Percentiles rank a stretch among this genome's conserved stretches.
Evolutionary conservation across 2,329 filamentous ascomycete species (phyloP).

Genomic region (Beauveria australis): DNA sequence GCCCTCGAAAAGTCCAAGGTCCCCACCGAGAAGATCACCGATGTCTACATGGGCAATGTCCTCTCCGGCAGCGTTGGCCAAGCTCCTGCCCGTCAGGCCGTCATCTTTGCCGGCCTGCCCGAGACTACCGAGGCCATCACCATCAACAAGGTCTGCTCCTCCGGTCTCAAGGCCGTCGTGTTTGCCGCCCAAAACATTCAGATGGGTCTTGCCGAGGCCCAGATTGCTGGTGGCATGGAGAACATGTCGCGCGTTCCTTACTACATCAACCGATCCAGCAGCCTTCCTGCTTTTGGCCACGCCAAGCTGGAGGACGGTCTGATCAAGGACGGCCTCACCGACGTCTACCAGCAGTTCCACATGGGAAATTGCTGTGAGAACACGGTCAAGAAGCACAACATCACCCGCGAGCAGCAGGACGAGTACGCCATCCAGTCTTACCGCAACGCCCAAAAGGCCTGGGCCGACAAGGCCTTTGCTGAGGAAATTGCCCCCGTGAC

Average conservation of each 20-base stretch:
- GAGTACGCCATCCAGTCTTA: constrained; percentile 85
- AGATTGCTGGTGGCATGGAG: constrained; percentile 94
- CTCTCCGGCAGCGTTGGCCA: constrained; percentile 78
- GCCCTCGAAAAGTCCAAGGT: constrained; percentile 81
- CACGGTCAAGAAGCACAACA: constrained; percentile 77
- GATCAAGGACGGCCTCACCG: constrained; percentile 89
- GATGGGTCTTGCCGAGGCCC: constrained; percentile 77
- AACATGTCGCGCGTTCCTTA: constrained; percentile 94
- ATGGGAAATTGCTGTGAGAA: constrained; percentile 97
- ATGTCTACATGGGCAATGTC: constrained; percentile 98
- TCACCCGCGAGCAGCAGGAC: constrained; percentile 83
- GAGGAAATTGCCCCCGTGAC: constrained; percentile 89
- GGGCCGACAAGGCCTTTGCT: constrained; percentile 72
- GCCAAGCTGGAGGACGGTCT: constrained; percentile 84
- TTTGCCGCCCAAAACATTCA: constrained; percentile 93
- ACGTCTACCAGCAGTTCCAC: constrained; percentile 94
- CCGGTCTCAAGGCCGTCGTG: constrained; percentile 83
- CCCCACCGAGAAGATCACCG: constrained; percentile 70
- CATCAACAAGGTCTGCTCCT: constrained; percentile 97
- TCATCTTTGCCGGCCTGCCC: constrained; percentile 78
- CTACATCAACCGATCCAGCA: constrained; percentile 75
- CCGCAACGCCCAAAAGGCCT: constrained; percentile 80
- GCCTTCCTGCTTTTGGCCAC: constrained; percentile 78
- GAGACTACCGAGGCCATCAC: constrained; percentile 79
- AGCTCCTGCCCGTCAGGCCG: constrained; percentile 83